Evolutionary conservation across 2,329 filamentous ascomycete species (phyloP).

Genomic region (Lithohypha guttulata): DNA sequence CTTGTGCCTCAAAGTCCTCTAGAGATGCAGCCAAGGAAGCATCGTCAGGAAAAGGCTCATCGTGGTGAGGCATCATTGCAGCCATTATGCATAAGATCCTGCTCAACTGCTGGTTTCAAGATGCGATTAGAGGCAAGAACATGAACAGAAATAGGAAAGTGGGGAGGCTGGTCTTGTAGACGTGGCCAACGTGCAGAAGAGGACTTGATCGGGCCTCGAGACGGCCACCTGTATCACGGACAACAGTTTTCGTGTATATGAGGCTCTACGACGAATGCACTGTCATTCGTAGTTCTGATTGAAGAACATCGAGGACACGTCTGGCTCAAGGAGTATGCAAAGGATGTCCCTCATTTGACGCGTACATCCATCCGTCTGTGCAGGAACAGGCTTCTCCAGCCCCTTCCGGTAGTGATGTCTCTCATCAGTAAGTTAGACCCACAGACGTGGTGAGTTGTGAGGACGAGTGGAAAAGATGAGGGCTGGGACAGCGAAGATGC

Average conservation of each 20-base stretch:
- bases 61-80: constrained; percentile 35
- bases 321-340: background rate
- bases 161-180: constrained; percentile 7
- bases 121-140: constrained; percentile 1
- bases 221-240: constrained; percentile 6
- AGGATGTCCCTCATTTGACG: constrained; percentile 5
- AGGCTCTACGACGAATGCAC: background rate
- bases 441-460: constrained; percentile 11
- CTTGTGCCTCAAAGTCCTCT: constrained; percentile 50
- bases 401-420: background rate
- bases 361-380: background rate
- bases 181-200: constrained; percentile 5
- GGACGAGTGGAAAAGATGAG: constrained; percentile 19
- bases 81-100: constrained; percentile 17
- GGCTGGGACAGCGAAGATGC: constrained; percentile 17
- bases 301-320: background rate
- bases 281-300: too few relatives aligned
- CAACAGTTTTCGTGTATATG: constrained; percentile 3
- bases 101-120: background rate
- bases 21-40: constrained; percentile 50
- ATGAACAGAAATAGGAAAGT: constrained; percentile 8
- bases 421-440: constrained; percentile 4
- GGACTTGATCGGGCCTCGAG: constrained; percentile 1
- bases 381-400: constrained; percentile 8
- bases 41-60: constrained; percentile 46